Evolutionary conservation across 208 protist species (phyloP), one percentile per base, ranked within the genome.

Genomic region (Phytomonas serpens): DNA sequence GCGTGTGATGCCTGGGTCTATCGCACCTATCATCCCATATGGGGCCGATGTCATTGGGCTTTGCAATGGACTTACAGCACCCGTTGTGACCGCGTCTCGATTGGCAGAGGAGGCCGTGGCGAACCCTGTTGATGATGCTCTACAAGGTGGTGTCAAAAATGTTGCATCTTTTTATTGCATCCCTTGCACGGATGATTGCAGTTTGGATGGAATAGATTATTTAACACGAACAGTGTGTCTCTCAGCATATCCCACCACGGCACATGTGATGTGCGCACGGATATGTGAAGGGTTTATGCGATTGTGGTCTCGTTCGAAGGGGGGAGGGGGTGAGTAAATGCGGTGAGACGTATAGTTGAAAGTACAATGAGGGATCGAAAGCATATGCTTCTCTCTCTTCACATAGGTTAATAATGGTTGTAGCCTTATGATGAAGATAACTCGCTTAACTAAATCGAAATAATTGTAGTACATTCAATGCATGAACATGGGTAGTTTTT

Each of bases 111-210:
- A 79, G 57, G 74, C 75, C 13, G 71, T 51, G 19, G 27, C 42
- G 13, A 33, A 40, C 65, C 91, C 91, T 13, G 85, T 96, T 40
- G 74, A 82, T 57, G 85, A 96, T 67, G 33, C 62, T 3, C 72
- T 96, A 61, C 91, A 94, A 69, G 91, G 91, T 31, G 91, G 91
- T 29, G 77, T 93, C 42, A 96, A 96, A 78, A 77, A 87, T 69
- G 86, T 94, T 6, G 67, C 71, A 1, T 87, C 80, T 32, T 94
- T 94, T 66, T 94, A 91, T 70, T 86, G 79, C 73, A 83, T 96
- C 79, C 80, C 86, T 34, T 96, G 91, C 82, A 90, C 88, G 11
- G 91, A 96, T 27, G 88, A 96, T 47, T 73, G 77, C 63, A 80
- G 84, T 61, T 62, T 93, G 27, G 85, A 93, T 33, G 90, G 86